phyloP scores from a whole-genome alignment of 805 yeast species.

The Starmerella bombicola region DNA sequence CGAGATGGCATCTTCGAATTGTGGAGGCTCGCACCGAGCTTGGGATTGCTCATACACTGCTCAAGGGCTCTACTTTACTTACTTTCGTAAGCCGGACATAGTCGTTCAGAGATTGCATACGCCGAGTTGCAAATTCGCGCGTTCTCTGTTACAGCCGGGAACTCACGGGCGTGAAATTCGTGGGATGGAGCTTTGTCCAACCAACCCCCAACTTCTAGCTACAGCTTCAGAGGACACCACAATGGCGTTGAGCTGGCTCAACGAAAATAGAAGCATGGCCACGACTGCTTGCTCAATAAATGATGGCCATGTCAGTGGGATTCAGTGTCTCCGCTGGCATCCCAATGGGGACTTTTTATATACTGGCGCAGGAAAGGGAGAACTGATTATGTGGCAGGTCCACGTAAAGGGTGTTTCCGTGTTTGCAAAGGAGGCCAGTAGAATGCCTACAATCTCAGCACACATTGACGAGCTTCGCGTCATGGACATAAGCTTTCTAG shows the following conservation, averaged over 20 bases:
- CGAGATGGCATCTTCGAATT: constrained; percentile 55
- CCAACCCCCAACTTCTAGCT: constrained; percentile 35
- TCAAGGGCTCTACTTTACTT: constrained; percentile 30
- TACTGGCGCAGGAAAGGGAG: constrained; percentile 64
- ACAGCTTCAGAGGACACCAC: constrained; percentile 88
- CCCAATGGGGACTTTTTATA: constrained; percentile 32
- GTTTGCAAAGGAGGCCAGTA: constrained; percentile 38
- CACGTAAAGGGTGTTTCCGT: constrained; percentile 32
- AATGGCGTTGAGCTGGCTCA: constrained; percentile 46
- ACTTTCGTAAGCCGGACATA: constrained; percentile 25
- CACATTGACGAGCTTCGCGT: constrained; percentile 72
- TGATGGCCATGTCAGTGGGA: constrained; percentile 77
- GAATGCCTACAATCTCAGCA: constrained; percentile 38
- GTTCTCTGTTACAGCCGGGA: constrained; percentile 39
- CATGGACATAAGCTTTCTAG: constrained; percentile 63
- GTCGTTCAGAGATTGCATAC: constrained; percentile 35
- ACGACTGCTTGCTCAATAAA: constrained; percentile 30
- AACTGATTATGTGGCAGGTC: constrained; percentile 67
- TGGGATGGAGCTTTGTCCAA: constrained; percentile 46
- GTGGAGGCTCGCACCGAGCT: constrained; percentile 86
- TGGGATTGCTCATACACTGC: constrained; percentile 44
- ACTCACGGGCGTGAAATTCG: constrained; percentile 89
- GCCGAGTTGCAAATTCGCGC: constrained; percentile 12
- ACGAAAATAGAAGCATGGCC: constrained; percentile 34
- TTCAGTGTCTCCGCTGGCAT: constrained; percentile 56